A percentile compares a stretch with the other conserved stretches of the same genome.
Evolutionary conservation across 208 protist genomes (phyloP).

Genomic region (Lotmaria passim): DNA sequence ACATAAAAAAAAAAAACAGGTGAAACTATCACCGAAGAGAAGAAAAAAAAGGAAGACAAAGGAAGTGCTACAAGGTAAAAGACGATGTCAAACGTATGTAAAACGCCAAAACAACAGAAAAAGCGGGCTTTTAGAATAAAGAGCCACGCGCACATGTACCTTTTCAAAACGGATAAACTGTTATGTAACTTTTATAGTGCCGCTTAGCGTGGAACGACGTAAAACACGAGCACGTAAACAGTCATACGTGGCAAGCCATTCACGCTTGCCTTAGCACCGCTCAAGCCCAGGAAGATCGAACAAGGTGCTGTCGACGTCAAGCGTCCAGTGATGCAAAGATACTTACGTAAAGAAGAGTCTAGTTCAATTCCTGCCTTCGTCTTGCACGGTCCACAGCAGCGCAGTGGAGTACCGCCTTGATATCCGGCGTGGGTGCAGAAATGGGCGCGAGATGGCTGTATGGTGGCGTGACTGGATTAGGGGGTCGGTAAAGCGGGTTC

Average conservation of each 20-base stretch:
- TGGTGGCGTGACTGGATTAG: conserved; percentile 19
- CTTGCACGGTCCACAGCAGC: conserved; percentile 74
- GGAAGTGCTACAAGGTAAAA: neutral
- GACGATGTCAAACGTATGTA: neutral
- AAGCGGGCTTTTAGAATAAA: no score
- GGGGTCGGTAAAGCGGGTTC: conserved; percentile 59
- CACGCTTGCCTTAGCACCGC: no score
- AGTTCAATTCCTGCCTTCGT: conserved; percentile 33
- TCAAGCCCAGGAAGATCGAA: neutral
- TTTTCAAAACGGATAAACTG: no score
- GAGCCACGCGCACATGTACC: neutral
- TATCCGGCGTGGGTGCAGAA: conserved; percentile 41
- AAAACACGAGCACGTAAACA: neutral
- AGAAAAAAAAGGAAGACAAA: neutral
- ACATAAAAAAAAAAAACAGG: no score
- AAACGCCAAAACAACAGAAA: neutral
- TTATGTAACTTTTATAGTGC: no score
- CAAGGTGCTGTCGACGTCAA: neutral
- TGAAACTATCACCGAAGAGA: no score
- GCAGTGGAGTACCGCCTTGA: conserved; percentile 81
- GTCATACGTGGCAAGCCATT: neutral
- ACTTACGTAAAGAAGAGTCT: neutral
- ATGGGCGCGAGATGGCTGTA: conserved; percentile 21
- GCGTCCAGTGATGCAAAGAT: neutral
- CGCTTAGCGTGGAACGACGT: no score